Base-by-base conservation (phyloP, 345 rosid species). In the Linum tenue region DNA sequence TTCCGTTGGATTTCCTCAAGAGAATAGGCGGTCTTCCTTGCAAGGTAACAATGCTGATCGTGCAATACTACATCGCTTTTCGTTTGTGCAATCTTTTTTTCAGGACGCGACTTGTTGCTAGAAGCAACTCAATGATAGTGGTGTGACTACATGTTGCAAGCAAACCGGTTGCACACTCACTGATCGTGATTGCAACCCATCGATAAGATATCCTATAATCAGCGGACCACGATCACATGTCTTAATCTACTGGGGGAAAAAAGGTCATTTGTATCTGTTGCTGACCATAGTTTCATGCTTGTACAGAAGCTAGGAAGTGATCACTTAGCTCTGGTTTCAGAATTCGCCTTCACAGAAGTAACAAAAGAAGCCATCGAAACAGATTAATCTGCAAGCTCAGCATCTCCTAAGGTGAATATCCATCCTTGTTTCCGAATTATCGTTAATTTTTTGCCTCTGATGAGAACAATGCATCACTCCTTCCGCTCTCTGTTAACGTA, bases 281-380 rank as follows among this genome's bases (percentile, higher is more conserved):
- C 17, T 58, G 64, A 64, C n/a, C 38, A 37, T 68, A 39, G 48
- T 38, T 10, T 31, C 2, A 31, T 50, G 58, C 4, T 48, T 74
- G 70, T 71, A 55, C 77, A 85, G 97, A 82, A 80, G 37, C 61
- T 86, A 53, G 92, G 95, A 70, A 87, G 92, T 59, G 97, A 90
- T 77, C 95, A 90, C 79, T 76, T 90, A 85, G 85, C 86, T 43
- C 64, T 90, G 70, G 87, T 79, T 75, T 76, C 92, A n/a, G 92
- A 90, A 56, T 90, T 87, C 75, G 79, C 70, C 56, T 87, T 83
- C 70, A 69, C 70, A 7, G 50, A 68, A 64, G 71, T 59, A 9
- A 16, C 37, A 31, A 4, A 48, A 37, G 72, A 60, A 64, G 53
- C 55, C 59, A 65, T n/a, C 37, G 7, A 7, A 57, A 48, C 58